These are phyloP conservation scores for Sisymbrium altissimum DNA, from an alignment of 345 rosid genomes.

Conservation along the genomic window DNA sequence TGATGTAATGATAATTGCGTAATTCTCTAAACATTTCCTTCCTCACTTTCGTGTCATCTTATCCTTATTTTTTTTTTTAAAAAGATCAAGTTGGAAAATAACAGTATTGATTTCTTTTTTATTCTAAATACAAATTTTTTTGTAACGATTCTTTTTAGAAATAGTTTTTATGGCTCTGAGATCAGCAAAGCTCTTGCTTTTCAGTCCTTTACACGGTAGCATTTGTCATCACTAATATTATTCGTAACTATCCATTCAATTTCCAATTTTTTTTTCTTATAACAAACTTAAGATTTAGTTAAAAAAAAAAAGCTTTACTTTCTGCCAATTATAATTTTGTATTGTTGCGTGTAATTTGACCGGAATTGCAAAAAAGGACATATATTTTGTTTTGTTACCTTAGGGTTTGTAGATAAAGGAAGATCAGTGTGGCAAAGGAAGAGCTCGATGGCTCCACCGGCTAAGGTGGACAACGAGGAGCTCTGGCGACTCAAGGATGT, in stretches of 20 bases:
- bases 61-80: neutral
- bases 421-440: slow-evolving; percentile 23
- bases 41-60: slow-evolving; percentile 18
- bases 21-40: slow-evolving; percentile 1
- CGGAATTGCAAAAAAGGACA: slow-evolving; percentile 1
- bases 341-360: slow-evolving; percentile 10
- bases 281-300: neutral
- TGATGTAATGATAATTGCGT: slow-evolving; percentile 25
- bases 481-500: slow-evolving; percentile 54
- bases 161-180: slow-evolving; percentile 32
- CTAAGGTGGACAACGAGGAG: slow-evolving; percentile 49
- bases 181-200: slow-evolving; percentile 20
- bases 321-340: neutral
- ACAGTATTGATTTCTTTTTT: neutral
- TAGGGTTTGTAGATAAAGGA: slow-evolving; percentile 33
- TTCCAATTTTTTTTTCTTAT: neutral
- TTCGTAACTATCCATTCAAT: slow-evolving; percentile 25
- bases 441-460: slow-evolving; percentile 38
- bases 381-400: neutral
- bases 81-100: neutral
- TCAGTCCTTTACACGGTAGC: slow-evolving; percentile 38
- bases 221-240: slow-evolving; percentile 1
- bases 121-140: neutral
- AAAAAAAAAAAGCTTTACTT: neutral
- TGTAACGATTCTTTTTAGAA: neutral